These are phyloP conservation scores for Acanthamoeba rhysodes DNA, from an alignment of 208 protist genomes.

Conservation along the genomic window DNA sequence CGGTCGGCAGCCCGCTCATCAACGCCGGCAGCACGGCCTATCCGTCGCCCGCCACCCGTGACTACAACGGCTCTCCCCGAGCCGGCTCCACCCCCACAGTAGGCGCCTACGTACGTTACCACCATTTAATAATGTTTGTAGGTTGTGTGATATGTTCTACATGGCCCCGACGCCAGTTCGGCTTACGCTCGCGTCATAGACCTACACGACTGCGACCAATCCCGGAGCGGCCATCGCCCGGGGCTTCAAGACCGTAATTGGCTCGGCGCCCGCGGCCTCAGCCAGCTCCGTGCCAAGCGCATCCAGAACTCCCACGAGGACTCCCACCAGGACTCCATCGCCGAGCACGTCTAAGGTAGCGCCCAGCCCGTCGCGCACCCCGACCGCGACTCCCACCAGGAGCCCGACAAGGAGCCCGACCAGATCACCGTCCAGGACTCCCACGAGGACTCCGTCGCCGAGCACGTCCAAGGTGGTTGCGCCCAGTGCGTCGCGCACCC, in stretches of 20 bases:
- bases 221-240: not conserved
- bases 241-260: not conserved
- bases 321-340: too few relatives aligned
- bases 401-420: too few relatives aligned
- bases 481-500: too few relatives aligned
- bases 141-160: not conserved
- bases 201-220: constrained; percentile 6
- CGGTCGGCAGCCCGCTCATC: not conserved
- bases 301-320: too few relatives aligned
- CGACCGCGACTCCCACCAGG: too few relatives aligned
- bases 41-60: not conserved
- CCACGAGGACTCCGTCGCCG: too few relatives aligned
- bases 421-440: too few relatives aligned
- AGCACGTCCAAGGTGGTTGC: too few relatives aligned
- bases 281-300: too few relatives aligned
- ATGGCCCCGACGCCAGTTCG: not conserved
- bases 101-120: not conserved
- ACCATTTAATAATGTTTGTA: not conserved
- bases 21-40: not conserved
- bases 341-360: too few relatives aligned
- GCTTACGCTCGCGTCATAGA: not conserved
- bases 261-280: too few relatives aligned
- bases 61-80: not conserved
- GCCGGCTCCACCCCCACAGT: not conserved
- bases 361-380: too few relatives aligned